These are phyloP conservation scores for Salix viminalis DNA, from an alignment of 345 rosid species.

Conservation along the genomic window DNA sequence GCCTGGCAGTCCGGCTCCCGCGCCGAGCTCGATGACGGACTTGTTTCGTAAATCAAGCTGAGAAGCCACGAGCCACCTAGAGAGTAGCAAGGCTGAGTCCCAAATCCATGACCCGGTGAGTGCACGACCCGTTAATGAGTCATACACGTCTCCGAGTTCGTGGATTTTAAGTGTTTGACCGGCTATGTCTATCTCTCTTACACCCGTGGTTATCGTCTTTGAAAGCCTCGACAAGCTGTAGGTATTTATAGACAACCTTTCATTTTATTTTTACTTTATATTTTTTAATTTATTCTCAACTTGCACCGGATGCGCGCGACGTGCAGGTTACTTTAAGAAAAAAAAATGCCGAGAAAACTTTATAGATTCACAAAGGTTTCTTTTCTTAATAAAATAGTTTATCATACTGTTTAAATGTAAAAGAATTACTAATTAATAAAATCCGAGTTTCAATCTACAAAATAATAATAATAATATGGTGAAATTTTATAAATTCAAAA, in stretches of 20 bases:
- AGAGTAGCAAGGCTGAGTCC: conserved; percentile 36
- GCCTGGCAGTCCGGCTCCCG: conserved; percentile 36
- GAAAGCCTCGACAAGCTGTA: neutral
- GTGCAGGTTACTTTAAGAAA: no score
- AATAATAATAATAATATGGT: no score
- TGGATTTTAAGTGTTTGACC: conserved; percentile 18
- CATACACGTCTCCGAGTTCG: conserved; percentile 22
- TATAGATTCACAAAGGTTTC: no score
- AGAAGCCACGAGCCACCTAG: conserved; percentile 23
- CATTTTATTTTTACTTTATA: neutral
- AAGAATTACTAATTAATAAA: no score
- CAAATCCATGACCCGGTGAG: conserved; percentile 40
- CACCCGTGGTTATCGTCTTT: neutral
- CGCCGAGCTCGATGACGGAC: conserved; percentile 34
- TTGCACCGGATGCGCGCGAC: no score
- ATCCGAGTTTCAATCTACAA: no score
- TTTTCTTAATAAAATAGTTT: no score
- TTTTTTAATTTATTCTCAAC: neutral
- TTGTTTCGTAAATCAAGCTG: conserved; percentile 13
- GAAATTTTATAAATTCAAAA: no score
- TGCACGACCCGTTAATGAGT: conserved; percentile 26
- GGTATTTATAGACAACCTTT: neutral
- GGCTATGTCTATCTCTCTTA: conserved; percentile 22
- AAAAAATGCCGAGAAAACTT: no score
- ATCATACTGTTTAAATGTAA: no score